phyloP scores from a whole-genome alignment of 805 yeast genomes.

The Limtongozyma cylindracea region DNA sequence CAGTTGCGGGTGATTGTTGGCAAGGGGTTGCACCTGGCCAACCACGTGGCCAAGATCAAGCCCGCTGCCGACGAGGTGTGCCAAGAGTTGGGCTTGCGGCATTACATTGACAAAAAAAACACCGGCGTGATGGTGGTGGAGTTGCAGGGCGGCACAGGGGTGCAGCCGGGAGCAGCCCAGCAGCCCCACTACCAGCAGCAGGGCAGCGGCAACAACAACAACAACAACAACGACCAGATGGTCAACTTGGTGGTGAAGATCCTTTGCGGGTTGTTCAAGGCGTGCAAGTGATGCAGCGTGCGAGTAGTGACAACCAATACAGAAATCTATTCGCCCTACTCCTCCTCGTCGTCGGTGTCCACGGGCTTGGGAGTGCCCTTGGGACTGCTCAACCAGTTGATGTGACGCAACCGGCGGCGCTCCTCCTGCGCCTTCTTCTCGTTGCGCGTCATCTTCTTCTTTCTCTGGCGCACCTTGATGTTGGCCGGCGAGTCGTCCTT shows the following conservation, averaged over 20 bases:
- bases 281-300: no score
- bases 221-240: no score
- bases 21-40: conserved; percentile 65
- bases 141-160: conserved; percentile 10
- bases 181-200: conserved; percentile 2
- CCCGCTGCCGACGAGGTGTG: conserved; percentile 77
- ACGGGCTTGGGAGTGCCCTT: conserved; percentile 94
- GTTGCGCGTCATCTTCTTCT: conserved; percentile 95
- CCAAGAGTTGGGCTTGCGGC: conserved; percentile 30
- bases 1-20: conserved; percentile 73
- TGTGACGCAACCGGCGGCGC: conserved; percentile 81
- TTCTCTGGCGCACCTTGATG: conserved; percentile 75
- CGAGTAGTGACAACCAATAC: no score
- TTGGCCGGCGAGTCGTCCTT: conserved; percentile 81
- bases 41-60: conserved; percentile 66
- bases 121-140: conserved; percentile 62
- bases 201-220: no score
- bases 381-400: conserved; percentile 88
- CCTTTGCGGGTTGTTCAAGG: no score
- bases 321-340: no score
- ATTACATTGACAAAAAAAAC: conserved; percentile 42
- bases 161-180: conserved; percentile 6
- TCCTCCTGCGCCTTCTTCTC: conserved; percentile 80
- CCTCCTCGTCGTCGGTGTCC: conserved; percentile 84
- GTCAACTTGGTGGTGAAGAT: no score